Conservation (phyloP, 2,329 filamentous ascomycete genomes). For the Botrytis porri region DNA sequence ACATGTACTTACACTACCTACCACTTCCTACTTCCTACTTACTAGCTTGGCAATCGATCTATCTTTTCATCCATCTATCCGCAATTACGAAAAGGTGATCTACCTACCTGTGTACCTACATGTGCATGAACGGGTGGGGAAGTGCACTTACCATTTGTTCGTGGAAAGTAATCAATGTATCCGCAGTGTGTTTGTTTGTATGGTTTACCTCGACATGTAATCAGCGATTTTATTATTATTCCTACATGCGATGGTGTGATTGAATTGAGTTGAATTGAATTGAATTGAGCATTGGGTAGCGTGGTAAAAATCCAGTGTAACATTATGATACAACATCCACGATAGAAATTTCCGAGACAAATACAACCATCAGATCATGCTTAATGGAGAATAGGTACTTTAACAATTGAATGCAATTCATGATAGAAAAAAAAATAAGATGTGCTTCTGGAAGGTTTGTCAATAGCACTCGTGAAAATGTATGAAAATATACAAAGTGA, state of each 20-base stretch:
- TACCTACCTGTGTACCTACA: not conserved
- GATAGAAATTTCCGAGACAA: not conserved
- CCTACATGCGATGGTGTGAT: not conserved
- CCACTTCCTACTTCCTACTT: not conserved
- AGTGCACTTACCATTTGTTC: conserved; percentile 24
- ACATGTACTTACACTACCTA: not conserved
- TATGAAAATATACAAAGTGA: conserved; percentile 18
- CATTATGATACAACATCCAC: not conserved
- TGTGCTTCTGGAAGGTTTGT: conserved; percentile 10
- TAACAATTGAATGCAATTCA: not conserved
- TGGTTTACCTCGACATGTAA: conserved; percentile 29
- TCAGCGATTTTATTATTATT: conserved; percentile 1
- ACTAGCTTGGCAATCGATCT: not conserved
- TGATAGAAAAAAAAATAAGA: not conserved
- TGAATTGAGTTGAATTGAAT: not conserved
- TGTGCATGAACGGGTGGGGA: conserved; percentile 38
- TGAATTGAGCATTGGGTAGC: not conserved
- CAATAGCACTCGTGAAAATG: conserved; percentile 4
- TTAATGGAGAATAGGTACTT: not conserved
- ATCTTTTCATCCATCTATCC: not conserved
- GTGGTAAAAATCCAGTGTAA: not conserved
- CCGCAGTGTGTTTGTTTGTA: conserved; percentile 29
- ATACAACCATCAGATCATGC: not conserved
- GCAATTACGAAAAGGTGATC: not conserved
- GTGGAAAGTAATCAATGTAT: conserved; percentile 1